Evolutionary conservation across 345 rosid genomes (phyloP), one percentile per base, ranked within the genome.

Genomic region (Hevea brasiliensis): DNA sequence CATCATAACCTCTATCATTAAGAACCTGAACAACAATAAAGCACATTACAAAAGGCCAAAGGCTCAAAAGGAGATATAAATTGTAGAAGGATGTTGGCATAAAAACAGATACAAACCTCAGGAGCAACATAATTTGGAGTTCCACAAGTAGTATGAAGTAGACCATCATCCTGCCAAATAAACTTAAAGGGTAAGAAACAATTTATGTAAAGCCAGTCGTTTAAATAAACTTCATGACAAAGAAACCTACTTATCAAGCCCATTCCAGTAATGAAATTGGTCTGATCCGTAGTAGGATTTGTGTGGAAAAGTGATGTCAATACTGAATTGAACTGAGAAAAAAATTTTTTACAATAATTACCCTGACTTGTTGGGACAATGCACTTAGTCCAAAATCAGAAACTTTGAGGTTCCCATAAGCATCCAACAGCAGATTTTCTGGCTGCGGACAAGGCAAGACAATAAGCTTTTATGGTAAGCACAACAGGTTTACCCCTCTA

Each of bases 341-440:
- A 40, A 14, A 60, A 69, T 44, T 53, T 32, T 54, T 45, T 35
- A 64, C 48, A 37, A 71, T 55, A 62, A 55, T 83, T 92, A 94
- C 98, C 98, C 91, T 85, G 84, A 94, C 89, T 94, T 94, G 97
- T 67, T 87, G 91, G 54, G 98, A 94, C 79, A 94, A 77, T 23
- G 98, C 98, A 86, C 97, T 94, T 81, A 94, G 78, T 78, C 98
- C 98, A 84, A 94, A 94, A 81, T 94, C 98, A 27, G 98, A 94
- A 75, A 94, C 89, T 85, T 90, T 94, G 66, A 94, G 98, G 84
- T 88, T 90, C 60, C 97, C 98, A 78, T 73, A 67, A 1, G 92
- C 85, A 89, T 92, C 97, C 83, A 94, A 79, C 7, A 94, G 86
- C 82, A 94, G 74, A 79, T 94, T 94, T 76, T 94, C 98, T 21